Conservation (phyloP, 495 filamentous ascomycete species). For the Daldinia concentrica region DNA sequence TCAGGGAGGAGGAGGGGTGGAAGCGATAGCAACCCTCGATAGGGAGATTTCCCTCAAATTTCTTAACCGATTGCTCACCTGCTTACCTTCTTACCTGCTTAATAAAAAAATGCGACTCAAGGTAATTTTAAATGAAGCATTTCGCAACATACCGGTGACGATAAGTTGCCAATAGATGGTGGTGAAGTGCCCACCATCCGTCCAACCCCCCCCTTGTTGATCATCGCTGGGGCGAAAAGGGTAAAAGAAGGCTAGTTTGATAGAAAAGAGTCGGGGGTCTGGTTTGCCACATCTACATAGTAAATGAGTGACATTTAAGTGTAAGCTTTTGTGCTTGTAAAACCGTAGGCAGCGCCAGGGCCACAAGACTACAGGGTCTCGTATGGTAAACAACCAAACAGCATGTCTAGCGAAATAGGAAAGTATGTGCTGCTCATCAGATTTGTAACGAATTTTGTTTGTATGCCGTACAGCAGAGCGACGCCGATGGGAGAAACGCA, state of each 20-base stretch:
- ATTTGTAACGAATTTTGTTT: slow-evolving; percentile 9
- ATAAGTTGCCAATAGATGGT: slow-evolving; percentile 20
- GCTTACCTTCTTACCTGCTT: background rate
- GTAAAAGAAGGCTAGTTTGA: slow-evolving; percentile 1
- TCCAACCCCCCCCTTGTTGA: slow-evolving; percentile 24
- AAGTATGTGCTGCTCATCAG: slow-evolving; percentile 1
- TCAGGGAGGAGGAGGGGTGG: background rate
- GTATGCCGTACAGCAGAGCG: slow-evolving; percentile 8
- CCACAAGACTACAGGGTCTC: background rate
- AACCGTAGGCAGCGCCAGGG: background rate
- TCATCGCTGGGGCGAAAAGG: slow-evolving; percentile 8
- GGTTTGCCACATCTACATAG: slow-evolving; percentile 21
- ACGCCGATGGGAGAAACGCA: slow-evolving; percentile 14
- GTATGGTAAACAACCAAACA: background rate
- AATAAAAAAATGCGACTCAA: background rate
- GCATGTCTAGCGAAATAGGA: background rate
- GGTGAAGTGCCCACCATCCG: background rate
- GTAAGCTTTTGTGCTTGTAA: background rate
- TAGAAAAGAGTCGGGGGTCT: slow-evolving; percentile 10
- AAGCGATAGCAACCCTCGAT: slow-evolving; percentile 24
- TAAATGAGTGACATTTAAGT: no score
- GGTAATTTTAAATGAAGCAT: slow-evolving; percentile 16
- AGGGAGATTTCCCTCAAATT: slow-evolving; percentile 5
- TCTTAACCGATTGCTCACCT: background rate
- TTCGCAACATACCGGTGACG: slow-evolving; percentile 6